Percentiles rank a stretch among this genome's conserved stretches.
Evolutionary conservation across 2,329 filamentous ascomycete species (phyloP).

Genomic region (Talaromyces funiculosus): DNA sequence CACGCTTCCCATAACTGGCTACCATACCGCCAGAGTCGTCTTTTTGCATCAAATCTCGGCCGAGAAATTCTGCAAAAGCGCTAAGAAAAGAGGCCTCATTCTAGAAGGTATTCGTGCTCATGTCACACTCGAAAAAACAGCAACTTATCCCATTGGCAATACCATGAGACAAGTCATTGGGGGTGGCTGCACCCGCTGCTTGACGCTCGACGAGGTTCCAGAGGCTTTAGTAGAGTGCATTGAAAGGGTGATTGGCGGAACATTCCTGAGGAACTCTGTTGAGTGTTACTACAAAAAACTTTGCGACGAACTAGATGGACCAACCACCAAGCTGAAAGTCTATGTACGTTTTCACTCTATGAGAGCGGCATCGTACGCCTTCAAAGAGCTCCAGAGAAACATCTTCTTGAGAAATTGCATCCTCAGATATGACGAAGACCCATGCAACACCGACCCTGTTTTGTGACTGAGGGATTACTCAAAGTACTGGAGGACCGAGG

Average conservation of each 20-base stretch:
- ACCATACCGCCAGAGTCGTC: constrained; percentile 26
- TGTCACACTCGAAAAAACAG: constrained; percentile 10
- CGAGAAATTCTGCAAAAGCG: constrained; percentile 18
- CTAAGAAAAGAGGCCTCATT: constrained; percentile 16
- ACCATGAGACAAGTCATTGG: not conserved
- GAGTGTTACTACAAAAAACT: constrained; percentile 4
- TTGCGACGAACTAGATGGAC: not conserved
- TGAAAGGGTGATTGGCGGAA: not conserved
- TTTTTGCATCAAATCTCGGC: constrained; percentile 26
- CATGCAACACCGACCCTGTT: not conserved
- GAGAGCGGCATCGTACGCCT: constrained; percentile 1
- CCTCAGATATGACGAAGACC: constrained; percentile 4
- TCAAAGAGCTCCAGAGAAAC: not conserved
- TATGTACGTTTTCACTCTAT: constrained; percentile 12
- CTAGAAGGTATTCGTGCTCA: constrained; percentile 15
- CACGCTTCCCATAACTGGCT: constrained; percentile 25
- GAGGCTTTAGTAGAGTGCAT: not conserved
- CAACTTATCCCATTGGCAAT: constrained; percentile 9
- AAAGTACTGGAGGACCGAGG: not conserved
- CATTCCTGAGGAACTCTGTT: not conserved
- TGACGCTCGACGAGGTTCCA: not conserved
- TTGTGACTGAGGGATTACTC: not conserved
- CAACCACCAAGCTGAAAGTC: not conserved
- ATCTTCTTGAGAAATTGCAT: not conserved
- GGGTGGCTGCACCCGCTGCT: constrained; percentile 9